These are phyloP conservation scores for Lepidopterella palustris DNA, from an alignment of 495 filamentous ascomycete genomes.

Conservation along the genomic window DNA sequence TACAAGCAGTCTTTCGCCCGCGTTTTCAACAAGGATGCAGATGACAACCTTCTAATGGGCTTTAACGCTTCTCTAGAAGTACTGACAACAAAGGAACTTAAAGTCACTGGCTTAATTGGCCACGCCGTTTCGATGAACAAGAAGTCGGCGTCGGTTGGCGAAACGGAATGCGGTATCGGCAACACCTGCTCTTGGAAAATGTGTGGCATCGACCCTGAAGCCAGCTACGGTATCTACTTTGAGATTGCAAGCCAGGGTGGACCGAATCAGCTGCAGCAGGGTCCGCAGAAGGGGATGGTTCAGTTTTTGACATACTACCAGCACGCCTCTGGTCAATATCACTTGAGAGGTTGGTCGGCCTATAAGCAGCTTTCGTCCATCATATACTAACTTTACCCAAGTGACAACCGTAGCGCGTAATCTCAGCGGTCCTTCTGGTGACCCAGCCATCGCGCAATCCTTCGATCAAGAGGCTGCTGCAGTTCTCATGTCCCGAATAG, in stretches of 20 bases:
- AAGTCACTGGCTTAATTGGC: slow-evolving; percentile 96
- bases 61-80: slow-evolving; percentile 98
- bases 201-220: slow-evolving; percentile 91
- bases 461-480: slow-evolving; percentile 99
- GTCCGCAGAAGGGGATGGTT: slow-evolving; percentile 89
- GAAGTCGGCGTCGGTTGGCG: slow-evolving; percentile 93
- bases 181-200: slow-evolving; percentile 99
- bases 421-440: slow-evolving; percentile 88
- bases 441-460: slow-evolving; percentile 94
- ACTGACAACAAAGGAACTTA: slow-evolving; percentile 94
- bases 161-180: slow-evolving; percentile 97
- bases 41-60: slow-evolving; percentile 94
- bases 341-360: slow-evolving; percentile 47
- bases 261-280: slow-evolving; percentile 75
- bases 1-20: slow-evolving; percentile 99
- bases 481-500: slow-evolving; percentile 96
- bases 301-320: slow-evolving; percentile 99
- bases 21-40: slow-evolving; percentile 92
- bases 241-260: slow-evolving; percentile 95
- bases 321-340: slow-evolving; percentile 91
- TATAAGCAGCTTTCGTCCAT: slow-evolving; percentile 34
- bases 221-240: slow-evolving; percentile 95
- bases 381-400: slow-evolving; percentile 8
- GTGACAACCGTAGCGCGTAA: slow-evolving; percentile 92
- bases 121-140: slow-evolving; percentile 96